Base-by-base conservation (phyloP, 2,329 filamentous ascomycete genomes). In the Didymella segeticola region DNA sequence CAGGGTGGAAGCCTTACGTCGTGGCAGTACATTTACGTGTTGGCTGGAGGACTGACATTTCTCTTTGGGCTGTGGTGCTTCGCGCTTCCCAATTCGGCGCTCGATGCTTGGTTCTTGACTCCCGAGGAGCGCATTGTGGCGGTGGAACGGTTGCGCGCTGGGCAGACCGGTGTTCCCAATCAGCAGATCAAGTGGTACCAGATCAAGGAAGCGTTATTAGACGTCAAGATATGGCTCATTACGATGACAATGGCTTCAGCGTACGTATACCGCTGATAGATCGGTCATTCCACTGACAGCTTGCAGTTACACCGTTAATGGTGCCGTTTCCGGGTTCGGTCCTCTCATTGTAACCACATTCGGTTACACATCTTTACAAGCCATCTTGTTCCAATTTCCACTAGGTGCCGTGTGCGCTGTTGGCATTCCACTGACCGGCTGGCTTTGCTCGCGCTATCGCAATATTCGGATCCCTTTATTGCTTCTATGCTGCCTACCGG, bases 11-110 rank as follows among this genome's bases (percentile, higher is more conserved):
- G 50, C 56, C 4, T 56, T 80, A 61, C 80, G 78, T 33, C 76
- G 81, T 89, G 86, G 86, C 84, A 83, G 64, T 89, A 86, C 58
- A 86, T 89, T 49, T 89, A 89, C 65, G 72, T 90, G 14, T 81
- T 89, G n/a, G 85, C 78, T 2, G 77, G 78, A 1, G 68, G 67
- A 29, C 76, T 88, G 10, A 88, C 84, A 52, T 77, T 82, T 12
- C 53, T 77, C 11, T 89, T 86, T 81, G 86, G 83, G 1, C 78
- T 87, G 4, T 91, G 81, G 65, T 90, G 87, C 72, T 89, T 89
- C 62, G 77, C 79, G 7, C 76, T 89, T 45, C 88, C 89, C 0
- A 85, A 85, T 58, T 88, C 85, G 1, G 86, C 88, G 0, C 82
- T 84, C 0, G 80, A 81, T 0, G 89, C 89, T 0, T 89, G 87